These are phyloP conservation scores for Boletus sp. DNA, from an alignment of 768 basidiomycete genomes.

Conservation along the genomic window DNA sequence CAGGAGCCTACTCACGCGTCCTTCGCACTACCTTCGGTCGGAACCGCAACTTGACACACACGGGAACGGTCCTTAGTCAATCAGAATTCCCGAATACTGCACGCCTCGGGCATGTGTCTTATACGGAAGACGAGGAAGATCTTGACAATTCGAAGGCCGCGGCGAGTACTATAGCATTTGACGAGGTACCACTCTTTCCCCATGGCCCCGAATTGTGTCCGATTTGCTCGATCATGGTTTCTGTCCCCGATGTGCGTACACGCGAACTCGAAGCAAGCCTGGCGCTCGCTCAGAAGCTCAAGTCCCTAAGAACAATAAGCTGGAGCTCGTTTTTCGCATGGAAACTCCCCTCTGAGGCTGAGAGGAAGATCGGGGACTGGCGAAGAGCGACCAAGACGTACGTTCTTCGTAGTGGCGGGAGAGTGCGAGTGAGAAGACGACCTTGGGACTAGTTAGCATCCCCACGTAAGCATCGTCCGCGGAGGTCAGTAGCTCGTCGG, in stretches of 20 bases:
- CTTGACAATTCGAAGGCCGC: neutral
- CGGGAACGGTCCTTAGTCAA: conserved; percentile 23
- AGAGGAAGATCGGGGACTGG: conserved; percentile 20
- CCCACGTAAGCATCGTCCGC: neutral
- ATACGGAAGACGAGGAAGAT: conserved; percentile 18
- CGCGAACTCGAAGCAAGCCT: conserved; percentile 49
- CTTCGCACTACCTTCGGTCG: conserved; percentile 11
- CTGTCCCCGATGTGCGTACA: conserved; percentile 32
- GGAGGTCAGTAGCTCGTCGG: neutral
- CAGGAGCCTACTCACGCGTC: conserved; percentile 18
- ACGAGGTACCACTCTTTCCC: conserved; percentile 25
- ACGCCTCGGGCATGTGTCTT: conserved; percentile 20
- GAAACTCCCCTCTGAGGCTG: conserved; percentile 13
- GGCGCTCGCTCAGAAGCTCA: conserved; percentile 42
- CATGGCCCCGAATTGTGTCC: conserved; percentile 33
- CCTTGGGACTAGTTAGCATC: conserved; percentile 32
- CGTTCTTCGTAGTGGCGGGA: conserved; percentile 39
- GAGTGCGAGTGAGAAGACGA: conserved; percentile 41
- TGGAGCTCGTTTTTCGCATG: conserved; percentile 52
- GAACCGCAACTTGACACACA: neutral
- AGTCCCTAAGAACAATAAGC: conserved; percentile 40
- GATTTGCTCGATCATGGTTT: conserved; percentile 33
- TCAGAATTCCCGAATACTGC: conserved; percentile 11
- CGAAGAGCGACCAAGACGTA: conserved; percentile 37
- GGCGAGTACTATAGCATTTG: neutral